phyloP scores from a whole-genome alignment of 352 stramenopile species.

The Phytophthora rubi region DNA sequence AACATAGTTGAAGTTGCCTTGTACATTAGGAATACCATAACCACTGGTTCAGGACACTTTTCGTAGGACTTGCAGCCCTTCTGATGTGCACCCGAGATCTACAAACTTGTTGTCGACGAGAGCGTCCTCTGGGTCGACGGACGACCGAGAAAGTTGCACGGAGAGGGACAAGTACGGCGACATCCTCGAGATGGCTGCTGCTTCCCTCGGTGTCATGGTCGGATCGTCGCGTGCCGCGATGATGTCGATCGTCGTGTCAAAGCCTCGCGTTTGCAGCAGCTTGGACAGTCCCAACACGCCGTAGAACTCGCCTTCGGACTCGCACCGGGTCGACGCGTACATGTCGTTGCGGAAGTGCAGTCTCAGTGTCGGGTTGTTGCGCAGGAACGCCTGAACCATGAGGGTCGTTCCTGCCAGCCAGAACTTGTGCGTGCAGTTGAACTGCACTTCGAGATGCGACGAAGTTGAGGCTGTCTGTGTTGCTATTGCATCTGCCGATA shows the following conservation, averaged over 20 bases:
- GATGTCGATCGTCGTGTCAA: constrained; percentile 67
- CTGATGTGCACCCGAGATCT: constrained; percentile 43
- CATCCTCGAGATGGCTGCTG: constrained; percentile 39
- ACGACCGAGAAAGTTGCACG: constrained; percentile 46
- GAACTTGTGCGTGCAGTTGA: constrained; percentile 74
- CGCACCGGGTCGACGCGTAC: constrained; percentile 65
- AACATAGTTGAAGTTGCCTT: constrained; percentile 27
- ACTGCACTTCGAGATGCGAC: constrained; percentile 41
- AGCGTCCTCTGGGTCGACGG: constrained; percentile 46
- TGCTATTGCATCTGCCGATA: constrained; percentile 4
- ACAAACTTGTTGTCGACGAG: constrained; percentile 49
- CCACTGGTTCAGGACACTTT: constrained; percentile 47
- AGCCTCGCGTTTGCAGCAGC: constrained; percentile 37
- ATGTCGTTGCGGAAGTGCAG: constrained; percentile 76
- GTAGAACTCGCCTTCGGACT: constrained; percentile 53
- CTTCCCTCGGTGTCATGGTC: constrained; percentile 67
- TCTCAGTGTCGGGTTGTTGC: constrained; percentile 35
- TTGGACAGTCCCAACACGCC: constrained; percentile 45
- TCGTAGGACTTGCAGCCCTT: constrained; percentile 65
- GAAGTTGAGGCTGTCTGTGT: constrained; percentile 10
- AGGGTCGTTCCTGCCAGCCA: constrained; percentile 45
- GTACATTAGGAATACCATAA: background rate
- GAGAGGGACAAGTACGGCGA: constrained; percentile 64
- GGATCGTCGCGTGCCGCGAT: constrained; percentile 29
- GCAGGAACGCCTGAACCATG: constrained; percentile 45